A percentile compares a stretch with the other conserved stretches of the same genome.
Evolutionary conservation across 805 yeast genomes (phyloP).

Genomic region (Metschnikowia colocasiae): DNA sequence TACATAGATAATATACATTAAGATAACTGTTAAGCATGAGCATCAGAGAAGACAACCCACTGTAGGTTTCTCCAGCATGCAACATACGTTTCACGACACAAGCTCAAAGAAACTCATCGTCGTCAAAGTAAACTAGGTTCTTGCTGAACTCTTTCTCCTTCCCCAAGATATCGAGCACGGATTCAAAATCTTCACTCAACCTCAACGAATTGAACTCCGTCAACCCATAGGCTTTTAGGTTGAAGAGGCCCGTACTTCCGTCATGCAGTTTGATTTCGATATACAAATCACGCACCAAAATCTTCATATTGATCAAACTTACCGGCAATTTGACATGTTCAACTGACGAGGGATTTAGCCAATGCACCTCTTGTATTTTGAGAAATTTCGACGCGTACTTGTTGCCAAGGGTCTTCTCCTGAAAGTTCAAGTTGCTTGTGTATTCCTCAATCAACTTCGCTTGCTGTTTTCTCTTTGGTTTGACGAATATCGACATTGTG

Average conservation of each 20-base stretch:
- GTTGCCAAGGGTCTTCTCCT: conserved; percentile 10
- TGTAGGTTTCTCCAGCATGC: background rate
- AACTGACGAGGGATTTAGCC: conserved; percentile 16
- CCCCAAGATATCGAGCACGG: conserved; percentile 9
- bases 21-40: background rate
- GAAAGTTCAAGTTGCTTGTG: conserved; percentile 10
- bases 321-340: conserved; percentile 33
- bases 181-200: conserved; percentile 14
- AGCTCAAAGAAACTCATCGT: background rate
- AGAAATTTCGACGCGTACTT: conserved; percentile 30
- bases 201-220: conserved; percentile 10
- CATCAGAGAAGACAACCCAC: background rate
- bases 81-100: no score
- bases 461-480: conserved; percentile 24
- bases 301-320: conserved; percentile 30
- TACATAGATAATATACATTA: conserved; percentile 2
- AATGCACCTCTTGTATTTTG: conserved; percentile 26
- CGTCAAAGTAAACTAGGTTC: background rate
- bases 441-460: conserved; percentile 19
- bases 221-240: conserved; percentile 16
- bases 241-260: conserved; percentile 15
- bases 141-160: conserved; percentile 2
- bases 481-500: conserved; percentile 26
- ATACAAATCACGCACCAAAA: conserved; percentile 33
- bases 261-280: conserved; percentile 19